Evolutionary conservation across 2,329 filamentous ascomycete species (phyloP), one percentile per base, ranked within the genome.

Genomic region (Fusarium tjaetaba): DNA sequence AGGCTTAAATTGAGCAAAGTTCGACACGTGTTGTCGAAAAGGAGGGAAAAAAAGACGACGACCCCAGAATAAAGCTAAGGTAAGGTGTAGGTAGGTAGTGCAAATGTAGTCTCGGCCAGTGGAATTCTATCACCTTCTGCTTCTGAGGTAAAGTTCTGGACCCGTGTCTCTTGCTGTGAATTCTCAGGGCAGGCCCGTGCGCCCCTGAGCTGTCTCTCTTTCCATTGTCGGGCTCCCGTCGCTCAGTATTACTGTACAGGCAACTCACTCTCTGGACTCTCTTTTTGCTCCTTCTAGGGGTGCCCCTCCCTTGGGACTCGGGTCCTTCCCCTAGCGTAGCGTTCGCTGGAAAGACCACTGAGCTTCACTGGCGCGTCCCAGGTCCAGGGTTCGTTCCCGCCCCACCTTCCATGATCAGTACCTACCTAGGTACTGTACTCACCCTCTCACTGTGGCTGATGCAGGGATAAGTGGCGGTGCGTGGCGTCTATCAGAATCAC

Each of bases 101-200:
- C 53, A 58, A 48, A 58, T 48, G 41, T 41, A 49, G 55, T 49
- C 41, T 49, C 22, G 20, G 26, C 41, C 48, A 66, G 34, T 70
- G 72, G 68, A 75, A 75, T 77, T 77, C 75, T 62, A 78, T 73
- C 66, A 78, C 76, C 70, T 76, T 76, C 76, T 71, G 51, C 63
- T 66, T 73, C 61, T 42, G 36, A 68, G 48, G 64, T 43, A 49
- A 68, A 51, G 64, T 68, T 68, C 72, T 74, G 69, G 76, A 76
- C 75, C 73, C 75, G 72, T 77, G 76, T 76, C 72, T 78, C 52
- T 39, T 61, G 63, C 53, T 68, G 41, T 61, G 39, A 67, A 52
- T 77, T 77, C 73, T 73, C 75, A 61, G 66, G 72, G 73, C 38
- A 67, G 51, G 65, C 65, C 76, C 76, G 76, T 78, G 76, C 76